phyloP scores from a whole-genome alignment of 306 rosid genomes.

The Fragaria iinumae region DNA sequence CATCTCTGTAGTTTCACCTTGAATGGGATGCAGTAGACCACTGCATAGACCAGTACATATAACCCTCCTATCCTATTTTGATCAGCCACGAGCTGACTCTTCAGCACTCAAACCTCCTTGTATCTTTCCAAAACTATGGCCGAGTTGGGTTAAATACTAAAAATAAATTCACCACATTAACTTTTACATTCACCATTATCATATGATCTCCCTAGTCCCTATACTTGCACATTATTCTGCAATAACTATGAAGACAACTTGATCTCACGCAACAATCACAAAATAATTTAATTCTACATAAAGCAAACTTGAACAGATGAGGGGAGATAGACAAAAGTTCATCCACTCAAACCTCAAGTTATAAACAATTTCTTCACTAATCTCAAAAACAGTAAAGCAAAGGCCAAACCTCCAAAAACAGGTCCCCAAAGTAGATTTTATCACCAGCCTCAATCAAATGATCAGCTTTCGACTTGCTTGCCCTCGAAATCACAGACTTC shows the following conservation, averaged over 20 bases:
- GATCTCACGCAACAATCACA: neutral
- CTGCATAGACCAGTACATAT: neutral
- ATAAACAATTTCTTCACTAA: neutral
- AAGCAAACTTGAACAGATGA: no score
- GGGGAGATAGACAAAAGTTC: no score
- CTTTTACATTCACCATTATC: neutral
- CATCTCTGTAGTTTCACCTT: neutral
- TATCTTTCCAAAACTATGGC: neutral
- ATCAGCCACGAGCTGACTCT: neutral
- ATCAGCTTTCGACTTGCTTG: conserved; percentile 81
- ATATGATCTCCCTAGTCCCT: neutral
- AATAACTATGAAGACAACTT: neutral
- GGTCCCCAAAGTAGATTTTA: conserved; percentile 62
- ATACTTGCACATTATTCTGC: neutral
- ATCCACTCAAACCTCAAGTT: neutral
- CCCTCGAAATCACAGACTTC: conserved; percentile 82
- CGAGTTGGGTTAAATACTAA: neutral
- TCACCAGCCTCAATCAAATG: conserved; percentile 56
- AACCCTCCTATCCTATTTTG: neutral
- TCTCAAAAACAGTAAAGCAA: neutral
- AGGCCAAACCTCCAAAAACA: conserved; percentile 68
- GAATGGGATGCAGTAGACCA: neutral
- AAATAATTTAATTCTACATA: no score
- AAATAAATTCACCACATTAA: neutral
- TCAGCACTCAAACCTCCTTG: neutral